Evolutionary conservation across 2,329 filamentous ascomycete species (phyloP).

Genomic region (Cladosporium austrohemisphaericum): DNA sequence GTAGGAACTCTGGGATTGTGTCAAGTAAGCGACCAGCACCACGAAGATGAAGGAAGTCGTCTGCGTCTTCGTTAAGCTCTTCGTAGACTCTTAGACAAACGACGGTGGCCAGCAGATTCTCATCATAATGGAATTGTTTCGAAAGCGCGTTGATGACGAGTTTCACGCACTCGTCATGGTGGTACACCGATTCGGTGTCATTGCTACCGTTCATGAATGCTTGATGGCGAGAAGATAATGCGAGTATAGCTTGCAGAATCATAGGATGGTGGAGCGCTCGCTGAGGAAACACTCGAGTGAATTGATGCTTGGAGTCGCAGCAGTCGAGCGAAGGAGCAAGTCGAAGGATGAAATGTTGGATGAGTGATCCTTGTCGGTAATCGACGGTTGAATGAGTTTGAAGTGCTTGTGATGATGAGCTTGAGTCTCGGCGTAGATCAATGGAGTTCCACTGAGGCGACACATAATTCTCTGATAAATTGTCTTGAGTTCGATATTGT

Average conservation of each 20-base stretch:
- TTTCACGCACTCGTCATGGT: conserved; percentile 35
- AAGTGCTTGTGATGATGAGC: no score
- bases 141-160: conserved; percentile 35
- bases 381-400: no score
- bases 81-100: conserved; percentile 35
- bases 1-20: conserved; percentile 38
- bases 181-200: conserved; percentile 30
- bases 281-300: conserved; percentile 30
- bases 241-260: conserved; percentile 32
- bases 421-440: conserved; percentile 17
- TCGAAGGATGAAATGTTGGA: conserved; percentile 33
- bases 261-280: conserved; percentile 32
- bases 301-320: conserved; percentile 32
- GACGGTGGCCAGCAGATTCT: conserved; percentile 32
- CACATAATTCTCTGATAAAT: no score
- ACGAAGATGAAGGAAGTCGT: conserved; percentile 37
- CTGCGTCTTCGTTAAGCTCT: conserved; percentile 32
- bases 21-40: conserved; percentile 40
- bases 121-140: conserved; percentile 23
- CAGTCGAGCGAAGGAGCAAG: conserved; percentile 37
- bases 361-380: conserved; percentile 19
- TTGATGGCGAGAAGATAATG: conserved; percentile 34
- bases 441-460: no score
- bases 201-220: conserved; percentile 25
- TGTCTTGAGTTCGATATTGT: no score